Evolutionary conservation across 345 rosid species (phyloP), one percentile per base, ranked within the genome.

Genomic region (Erucastrum elatum): DNA sequence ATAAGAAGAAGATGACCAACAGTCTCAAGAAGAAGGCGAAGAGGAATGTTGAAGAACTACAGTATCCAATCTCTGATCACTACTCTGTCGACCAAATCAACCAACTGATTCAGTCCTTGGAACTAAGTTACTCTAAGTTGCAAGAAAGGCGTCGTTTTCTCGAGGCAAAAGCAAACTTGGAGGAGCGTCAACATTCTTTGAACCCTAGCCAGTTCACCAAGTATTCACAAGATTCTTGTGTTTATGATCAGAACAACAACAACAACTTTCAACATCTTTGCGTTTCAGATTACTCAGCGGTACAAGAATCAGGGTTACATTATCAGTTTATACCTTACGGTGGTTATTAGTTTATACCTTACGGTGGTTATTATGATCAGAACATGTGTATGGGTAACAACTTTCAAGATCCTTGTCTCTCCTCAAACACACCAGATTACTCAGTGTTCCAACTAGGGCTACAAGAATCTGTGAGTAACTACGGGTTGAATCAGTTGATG

Each of bases 1-100:
- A 33, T 0, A 9, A 34, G 35, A 12, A 3, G 13, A 55, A 1
- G 66, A 31, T 6, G 41, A 3, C 25, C 3, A 17, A 31, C 3
- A 1, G 1, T 3, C 8, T 30, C 4, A 44, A 44, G 27, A 65
- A 26, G 64, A 74, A 34, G 60, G 16, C 12, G 4, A 17, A 25
- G 25, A 21, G 7, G 56, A 74, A 53, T 0, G 1, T 8, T 17
- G 33, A 29, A 6, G 5, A 2, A 3, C 15, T 72, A 1, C 68
- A 58, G 6, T 59, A 68, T 59, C 79, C 61, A 17, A 17, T 67
- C 67, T 16, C 29, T 8, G 79, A 75, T 41, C 79, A 75, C 0
- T 59, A 68, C 61, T 67, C 79, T 59, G 61, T 60, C 4, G 5
- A 75, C 25, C 67, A 41, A 17, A 12, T 68, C 35, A 39, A 59